Evolutionary conservation across 805 yeast species (phyloP).

Genomic region (Hanseniaspora osmophila): DNA sequence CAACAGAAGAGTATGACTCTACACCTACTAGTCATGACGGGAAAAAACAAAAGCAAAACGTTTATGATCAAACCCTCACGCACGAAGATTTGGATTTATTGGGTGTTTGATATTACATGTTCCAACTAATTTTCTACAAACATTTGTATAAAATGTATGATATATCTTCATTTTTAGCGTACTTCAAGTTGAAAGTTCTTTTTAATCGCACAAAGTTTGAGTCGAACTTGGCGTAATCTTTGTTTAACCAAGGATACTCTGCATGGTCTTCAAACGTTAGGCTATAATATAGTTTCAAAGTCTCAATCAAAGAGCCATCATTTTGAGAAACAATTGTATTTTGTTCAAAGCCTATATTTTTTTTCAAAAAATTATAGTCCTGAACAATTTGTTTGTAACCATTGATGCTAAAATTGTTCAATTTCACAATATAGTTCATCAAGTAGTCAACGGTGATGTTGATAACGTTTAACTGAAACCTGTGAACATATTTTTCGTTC

Average conservation of each 20-base stretch:
- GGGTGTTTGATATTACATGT: not conserved
- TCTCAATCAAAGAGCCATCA: not conserved
- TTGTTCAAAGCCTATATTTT: constrained; percentile 14
- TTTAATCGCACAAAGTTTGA: not conserved
- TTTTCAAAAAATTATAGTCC: constrained; percentile 21
- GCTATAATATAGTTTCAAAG: not conserved
- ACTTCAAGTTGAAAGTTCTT: not conserved
- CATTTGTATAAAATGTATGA: not conserved
- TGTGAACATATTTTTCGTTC: constrained; percentile 8
- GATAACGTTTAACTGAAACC: constrained; percentile 8
- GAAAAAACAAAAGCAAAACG: not conserved
- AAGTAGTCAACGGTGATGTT: constrained; percentile 20
- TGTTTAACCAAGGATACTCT: not conserved
- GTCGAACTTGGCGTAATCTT: not conserved
- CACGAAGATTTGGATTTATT: not conserved
- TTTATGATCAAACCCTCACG: not conserved
- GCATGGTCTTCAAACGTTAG: not conserved
- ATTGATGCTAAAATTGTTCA: constrained; percentile 22
- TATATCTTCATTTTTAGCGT: not conserved
- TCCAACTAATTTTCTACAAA: not conserved
- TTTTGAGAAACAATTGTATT: not conserved
- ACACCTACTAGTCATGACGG: too few species aligned
- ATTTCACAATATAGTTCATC: constrained; percentile 23
- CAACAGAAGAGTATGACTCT: not conserved
- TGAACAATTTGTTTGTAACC: constrained; percentile 23